Base-by-base conservation (phyloP, 2,329 filamentous ascomycete species). In the Botrytis fabae region DNA sequence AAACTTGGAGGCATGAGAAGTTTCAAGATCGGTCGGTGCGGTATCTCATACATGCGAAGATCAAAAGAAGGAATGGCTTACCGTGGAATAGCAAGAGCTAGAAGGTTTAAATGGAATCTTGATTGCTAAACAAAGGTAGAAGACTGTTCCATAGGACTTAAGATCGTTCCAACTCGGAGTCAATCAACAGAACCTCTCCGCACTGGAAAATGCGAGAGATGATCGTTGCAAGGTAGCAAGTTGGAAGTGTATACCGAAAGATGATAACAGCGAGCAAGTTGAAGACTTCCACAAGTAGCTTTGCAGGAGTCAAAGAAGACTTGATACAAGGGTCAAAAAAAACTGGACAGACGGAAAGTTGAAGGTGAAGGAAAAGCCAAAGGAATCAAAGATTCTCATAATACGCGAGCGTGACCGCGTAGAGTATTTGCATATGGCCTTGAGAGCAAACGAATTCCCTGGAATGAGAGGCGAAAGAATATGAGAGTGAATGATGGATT, bases 371-470 rank as follows among this genome's bases (percentile, higher is more conserved):
- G 51, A n/a, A 18, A 70, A 28, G 25, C 1, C 10, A 32, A 35
- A 28, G 9, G 18, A 14, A 69, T 44, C 7, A 46, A 44, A 44
- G n/a, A 61, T 35, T 25, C 12, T 44, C 35, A n/a, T 0, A n/a
- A 12, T 18, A 32, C 14, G 35, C 35, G 46, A 62, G n/a, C 32
- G 42, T 18, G 42, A 35, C 35, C 48, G 35, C 8, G 38, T 60
- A 61, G 16, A 70, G 68, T 28, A 42, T 70, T 61, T 70, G 57
- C 68, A 62, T 35, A 22, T 62, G 12, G 28, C 22, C 57, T 44
- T 16, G 9, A 70, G 35, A 22, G 5, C 44, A 32, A 28, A 28
- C 32, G n/a, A 6, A 57, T 9, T 28, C 6, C 1, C 25, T 63
- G 25, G 25, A 63, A 70, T 70, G 10, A 46, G 28, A 62, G 25